phyloP scores from a whole-genome alignment of 805 yeast species.

The Saturnispora kantuleensis region DNA sequence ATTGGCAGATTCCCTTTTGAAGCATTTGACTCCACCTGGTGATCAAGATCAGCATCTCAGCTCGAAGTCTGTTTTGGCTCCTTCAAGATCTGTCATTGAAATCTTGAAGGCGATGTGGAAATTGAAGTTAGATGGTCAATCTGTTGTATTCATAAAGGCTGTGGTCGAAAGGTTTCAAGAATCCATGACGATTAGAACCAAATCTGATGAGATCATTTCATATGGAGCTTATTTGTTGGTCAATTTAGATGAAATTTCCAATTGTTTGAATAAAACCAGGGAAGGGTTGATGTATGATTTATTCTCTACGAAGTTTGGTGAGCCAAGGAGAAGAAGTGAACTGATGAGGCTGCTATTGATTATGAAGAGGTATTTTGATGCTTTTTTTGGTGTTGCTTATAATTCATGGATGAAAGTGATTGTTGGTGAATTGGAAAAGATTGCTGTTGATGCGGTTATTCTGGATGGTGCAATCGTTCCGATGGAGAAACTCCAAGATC shows the following conservation, averaged over 20 bases:
- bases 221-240: conserved; percentile 12
- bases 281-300: conserved; percentile 10
- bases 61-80: conserved; percentile 83
- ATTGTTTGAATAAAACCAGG: conserved; percentile 4
- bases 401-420: conserved; percentile 9
- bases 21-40: conserved; percentile 74
- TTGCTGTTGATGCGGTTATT: conserved; percentile 7
- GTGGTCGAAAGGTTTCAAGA: conserved; percentile 78
- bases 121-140: conserved; percentile 80
- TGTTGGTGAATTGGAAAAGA: conserved; percentile 7
- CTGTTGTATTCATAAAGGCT: conserved; percentile 82
- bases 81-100: conserved; percentile 85
- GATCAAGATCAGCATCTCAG: conserved; percentile 74
- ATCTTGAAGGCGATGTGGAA: conserved; percentile 96
- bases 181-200: conserved; percentile 15
- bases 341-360: conserved; percentile 11
- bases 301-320: conserved; percentile 1
- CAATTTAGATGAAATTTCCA: conserved; percentile 10
- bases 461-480: conserved; percentile 5
- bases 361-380: conserved; percentile 13
- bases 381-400: conserved; percentile 12
- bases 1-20: conserved; percentile 72
- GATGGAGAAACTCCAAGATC: neutral
- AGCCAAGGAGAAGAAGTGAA: conserved; percentile 9
- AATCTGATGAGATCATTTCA: conserved; percentile 5